phyloP scores from a whole-genome alignment of 805 yeast genomes.

The Teunomyces aglyptinius region DNA sequence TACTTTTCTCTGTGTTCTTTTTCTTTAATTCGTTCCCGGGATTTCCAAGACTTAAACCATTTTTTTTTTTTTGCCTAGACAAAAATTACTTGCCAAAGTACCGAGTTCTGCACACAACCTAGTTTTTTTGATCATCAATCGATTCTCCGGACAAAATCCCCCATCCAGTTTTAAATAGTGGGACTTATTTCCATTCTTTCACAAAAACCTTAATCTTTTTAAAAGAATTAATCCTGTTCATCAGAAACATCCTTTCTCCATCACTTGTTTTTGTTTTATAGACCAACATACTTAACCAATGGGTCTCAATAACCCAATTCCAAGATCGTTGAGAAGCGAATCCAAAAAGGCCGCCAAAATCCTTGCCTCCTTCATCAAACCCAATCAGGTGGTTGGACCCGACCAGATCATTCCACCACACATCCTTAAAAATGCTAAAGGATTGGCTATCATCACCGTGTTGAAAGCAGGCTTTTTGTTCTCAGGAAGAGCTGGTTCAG shows the following conservation, averaged over 20 bases:
- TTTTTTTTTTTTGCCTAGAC: neutral
- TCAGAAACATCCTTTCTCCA: too few species aligned
- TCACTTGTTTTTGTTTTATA: neutral
- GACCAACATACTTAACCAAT: conserved; percentile 14
- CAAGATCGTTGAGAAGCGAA: conserved; percentile 84
- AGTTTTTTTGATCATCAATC: neutral
- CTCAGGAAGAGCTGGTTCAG: conserved; percentile 97
- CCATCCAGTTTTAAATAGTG: neutral
- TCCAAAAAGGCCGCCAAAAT: conserved; percentile 90
- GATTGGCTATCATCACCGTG: conserved; percentile 90
- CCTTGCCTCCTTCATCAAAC: conserved; percentile 85
- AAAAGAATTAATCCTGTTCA: too few species aligned
- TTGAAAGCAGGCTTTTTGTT: conserved; percentile 94
- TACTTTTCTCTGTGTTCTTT: neutral
- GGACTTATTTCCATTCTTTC: too few species aligned
- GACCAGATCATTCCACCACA: conserved; percentile 88
- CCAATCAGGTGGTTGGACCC: conserved; percentile 89
- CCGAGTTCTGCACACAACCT: neutral
- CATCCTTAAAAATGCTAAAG: conserved; percentile 84
- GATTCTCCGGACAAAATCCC: neutral
- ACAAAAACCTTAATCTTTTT: too few species aligned
- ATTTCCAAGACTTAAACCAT: neutral
- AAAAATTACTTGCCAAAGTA: neutral
- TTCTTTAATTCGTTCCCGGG: neutral
- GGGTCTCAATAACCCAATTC: conserved; percentile 88